Conservation (phyloP, 2,329 filamentous ascomycete genomes). For the Rhynchosporium graminicola region DNA sequence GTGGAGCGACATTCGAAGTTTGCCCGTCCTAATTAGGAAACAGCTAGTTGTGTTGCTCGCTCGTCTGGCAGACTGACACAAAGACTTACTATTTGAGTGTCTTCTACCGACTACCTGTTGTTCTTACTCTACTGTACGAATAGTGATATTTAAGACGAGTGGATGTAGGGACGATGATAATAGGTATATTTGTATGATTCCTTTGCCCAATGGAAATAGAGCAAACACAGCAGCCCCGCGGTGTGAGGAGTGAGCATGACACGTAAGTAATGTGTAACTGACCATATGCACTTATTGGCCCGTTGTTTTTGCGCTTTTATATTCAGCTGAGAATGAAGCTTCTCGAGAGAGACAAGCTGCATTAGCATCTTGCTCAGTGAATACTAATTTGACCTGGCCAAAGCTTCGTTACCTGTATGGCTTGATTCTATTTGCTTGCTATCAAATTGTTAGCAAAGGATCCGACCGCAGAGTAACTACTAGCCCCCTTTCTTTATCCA, state of each 20-base stretch:
- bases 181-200: constrained; percentile 8
- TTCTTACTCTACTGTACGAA: constrained; percentile 6
- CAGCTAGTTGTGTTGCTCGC: constrained; percentile 24
- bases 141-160: background rate
- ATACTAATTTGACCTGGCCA: background rate
- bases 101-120: constrained; percentile 4
- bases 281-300: background rate
- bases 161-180: background rate
- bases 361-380: background rate
- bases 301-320: background rate
- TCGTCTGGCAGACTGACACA: constrained; percentile 27
- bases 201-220: constrained; percentile 8
- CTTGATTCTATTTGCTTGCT: too few relatives aligned
- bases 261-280: constrained; percentile 5
- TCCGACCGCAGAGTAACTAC: too few relatives aligned
- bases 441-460: too few relatives aligned
- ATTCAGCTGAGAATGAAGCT: background rate
- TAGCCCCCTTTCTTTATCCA: too few relatives aligned
- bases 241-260: background rate
- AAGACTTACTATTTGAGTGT: constrained; percentile 21
- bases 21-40: constrained; percentile 37
- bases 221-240: constrained; percentile 9
- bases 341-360: background rate
- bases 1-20: constrained; percentile 28
- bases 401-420: too few relatives aligned